phyloP scores from a whole-genome alignment of 352 stramenopile genomes.

The Albugo laibachii region DNA sequence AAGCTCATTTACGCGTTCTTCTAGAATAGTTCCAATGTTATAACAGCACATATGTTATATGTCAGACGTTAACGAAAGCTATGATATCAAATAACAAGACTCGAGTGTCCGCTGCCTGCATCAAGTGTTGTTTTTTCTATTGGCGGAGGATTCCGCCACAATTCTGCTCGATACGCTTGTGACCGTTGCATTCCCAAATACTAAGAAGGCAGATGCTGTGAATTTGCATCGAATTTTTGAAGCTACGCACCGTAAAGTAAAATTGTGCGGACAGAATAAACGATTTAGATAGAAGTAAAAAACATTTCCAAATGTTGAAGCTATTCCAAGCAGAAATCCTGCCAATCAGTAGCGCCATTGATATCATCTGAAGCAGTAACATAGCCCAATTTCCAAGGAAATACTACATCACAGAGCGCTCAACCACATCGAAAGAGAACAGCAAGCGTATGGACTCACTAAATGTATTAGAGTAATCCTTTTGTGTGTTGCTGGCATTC shows the following conservation, averaged over 20 bases:
- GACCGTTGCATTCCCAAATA: constrained; percentile 60
- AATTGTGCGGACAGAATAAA: constrained; percentile 48
- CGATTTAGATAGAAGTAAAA: constrained; percentile 43
- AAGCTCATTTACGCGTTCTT: too few species aligned
- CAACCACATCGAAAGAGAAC: neutral
- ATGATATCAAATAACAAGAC: too few species aligned
- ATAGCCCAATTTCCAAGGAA: constrained; percentile 79
- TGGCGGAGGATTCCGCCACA: constrained; percentile 63
- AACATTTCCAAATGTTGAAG: constrained; percentile 52
- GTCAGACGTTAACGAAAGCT: too few species aligned
- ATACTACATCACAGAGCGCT: constrained; percentile 19
- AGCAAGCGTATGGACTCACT: constrained; percentile 15
- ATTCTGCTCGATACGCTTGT: constrained; percentile 54
- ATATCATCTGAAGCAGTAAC: constrained; percentile 50
- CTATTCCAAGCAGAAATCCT: constrained; percentile 59
- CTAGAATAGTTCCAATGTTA: too few species aligned
- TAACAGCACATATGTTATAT: too few species aligned
- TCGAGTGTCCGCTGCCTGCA: too few species aligned
- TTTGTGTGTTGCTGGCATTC: constrained; percentile 66
- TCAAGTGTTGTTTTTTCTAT: constrained; percentile 21
- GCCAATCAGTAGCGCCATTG: constrained; percentile 46
- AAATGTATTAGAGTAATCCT: constrained; percentile 80
- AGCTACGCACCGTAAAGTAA: constrained; percentile 28
- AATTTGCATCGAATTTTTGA: neutral
- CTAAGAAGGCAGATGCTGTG: constrained; percentile 4